Evolutionary conservation across 225 moss, liverwort and hornwort genomes (phyloP).

Genomic region (Bryum argenteum): DNA sequence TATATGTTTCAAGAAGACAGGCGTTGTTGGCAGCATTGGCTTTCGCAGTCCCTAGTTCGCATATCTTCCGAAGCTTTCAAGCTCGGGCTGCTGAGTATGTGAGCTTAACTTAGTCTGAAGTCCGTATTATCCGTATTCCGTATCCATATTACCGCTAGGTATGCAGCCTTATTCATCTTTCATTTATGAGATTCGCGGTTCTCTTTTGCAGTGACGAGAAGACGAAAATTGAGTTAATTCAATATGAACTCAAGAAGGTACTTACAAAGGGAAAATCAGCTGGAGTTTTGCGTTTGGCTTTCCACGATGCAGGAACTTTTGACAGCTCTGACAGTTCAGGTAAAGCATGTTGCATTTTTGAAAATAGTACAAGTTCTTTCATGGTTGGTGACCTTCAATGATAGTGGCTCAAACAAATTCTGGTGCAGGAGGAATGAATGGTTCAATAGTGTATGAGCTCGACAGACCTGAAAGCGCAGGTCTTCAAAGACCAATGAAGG

Average conservation of each 20-base stretch:
- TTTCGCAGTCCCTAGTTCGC: constrained; percentile 30
- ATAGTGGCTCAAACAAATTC: not conserved
- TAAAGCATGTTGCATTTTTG: constrained; percentile 13
- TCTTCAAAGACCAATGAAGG: constrained; percentile 81
- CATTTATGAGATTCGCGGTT: not conserved
- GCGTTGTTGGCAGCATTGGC: constrained; percentile 45
- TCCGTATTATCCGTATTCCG: no score
- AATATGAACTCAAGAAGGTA: constrained; percentile 57
- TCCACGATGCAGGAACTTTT: constrained; percentile 92
- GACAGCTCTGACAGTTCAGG: constrained; percentile 67
- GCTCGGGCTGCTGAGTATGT: constrained; percentile 59
- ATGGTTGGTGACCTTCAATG: not conserved
- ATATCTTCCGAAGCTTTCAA: constrained; percentile 27
- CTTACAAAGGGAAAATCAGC: constrained; percentile 73
- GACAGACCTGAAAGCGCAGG: constrained; percentile 81
- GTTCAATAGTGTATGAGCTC: constrained; percentile 77
- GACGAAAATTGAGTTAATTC: constrained; percentile 62
- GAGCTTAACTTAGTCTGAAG: not conserved
- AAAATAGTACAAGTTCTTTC: not conserved
- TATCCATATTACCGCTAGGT: no score
- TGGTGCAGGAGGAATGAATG: constrained; percentile 88
- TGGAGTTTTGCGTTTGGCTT: constrained; percentile 78
- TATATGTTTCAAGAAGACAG: constrained; percentile 47
- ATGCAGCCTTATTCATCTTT: constrained; percentile 4
- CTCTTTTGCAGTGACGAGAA: constrained; percentile 54